Base-by-base conservation (phyloP, 2,329 filamentous ascomycete species). In the Aspergillus aculeatus region DNA sequence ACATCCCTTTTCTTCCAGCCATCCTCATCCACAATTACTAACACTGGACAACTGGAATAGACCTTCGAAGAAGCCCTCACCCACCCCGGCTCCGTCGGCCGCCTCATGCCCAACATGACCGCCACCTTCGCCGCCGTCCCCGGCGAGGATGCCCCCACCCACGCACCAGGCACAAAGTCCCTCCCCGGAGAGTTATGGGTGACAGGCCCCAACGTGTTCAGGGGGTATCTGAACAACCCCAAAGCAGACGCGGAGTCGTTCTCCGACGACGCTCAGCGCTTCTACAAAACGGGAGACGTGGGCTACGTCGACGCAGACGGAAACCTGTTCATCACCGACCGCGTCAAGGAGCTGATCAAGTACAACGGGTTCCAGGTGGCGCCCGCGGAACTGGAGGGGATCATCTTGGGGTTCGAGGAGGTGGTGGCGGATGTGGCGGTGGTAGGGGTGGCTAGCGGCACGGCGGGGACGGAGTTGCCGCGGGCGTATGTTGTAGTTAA, bases 241-340 rank as follows among this genome's bases (percentile, higher is more conserved):
- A 83, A 88, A 61, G 84, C 86, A 5, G 90, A 89, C 11, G 80
- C 80, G 5, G 86, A 89, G 26, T 85, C 88, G 0, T 84, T 92
- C 61, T 89, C 87, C 1, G 67, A 78, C 0, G 89, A 91, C 12
- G 6, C 16, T 63, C 32, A 35, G 1, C 32, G 12, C 9, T 94
- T 85, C 76, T 93, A 92, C 80, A 91, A 87, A 76, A 93, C 90
- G 0, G 91, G 90, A 3, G 90, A 94, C 68, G 84, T 94, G 23
- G 88, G 89, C 11, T 84, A 89, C 58, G 83, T 87, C 65, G 89
- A 92, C 69, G 78, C 82, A 32, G 80, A 88, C 41, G 89, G 89
- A 21, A 88, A 93, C 69, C 88, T 92, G 64, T 94, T 86, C 77
- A 91, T 94, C 70, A 92, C 91, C 0, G 91, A 96, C 70, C 86